These are phyloP conservation scores for Sphaerulina populicola DNA, from an alignment of 2,329 filamentous ascomycete genomes.

Conservation along the genomic window DNA sequence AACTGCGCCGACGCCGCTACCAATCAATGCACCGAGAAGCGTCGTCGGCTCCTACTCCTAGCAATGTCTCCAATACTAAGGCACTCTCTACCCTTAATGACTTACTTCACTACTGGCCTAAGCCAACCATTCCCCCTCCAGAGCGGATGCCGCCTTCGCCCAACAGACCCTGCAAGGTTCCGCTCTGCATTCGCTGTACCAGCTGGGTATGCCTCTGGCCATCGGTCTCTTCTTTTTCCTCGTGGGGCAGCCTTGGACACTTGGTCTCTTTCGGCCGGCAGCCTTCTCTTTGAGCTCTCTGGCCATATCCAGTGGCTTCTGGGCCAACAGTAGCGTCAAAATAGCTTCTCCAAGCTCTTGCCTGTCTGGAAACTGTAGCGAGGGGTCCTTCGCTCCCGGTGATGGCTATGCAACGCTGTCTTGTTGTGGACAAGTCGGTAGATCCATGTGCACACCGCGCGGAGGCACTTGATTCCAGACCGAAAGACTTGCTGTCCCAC, in stretches of 20 bases:
- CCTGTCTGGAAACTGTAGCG: conserved; percentile 2
- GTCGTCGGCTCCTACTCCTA: conserved; percentile 23
- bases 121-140: conserved; percentile 33
- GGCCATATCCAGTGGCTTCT: conserved; percentile 20
- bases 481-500: too few relatives aligned
- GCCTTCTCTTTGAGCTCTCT: conserved; percentile 20
- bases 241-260: conserved; percentile 29
- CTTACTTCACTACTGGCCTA: conserved; percentile 24
- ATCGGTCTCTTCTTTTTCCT: conserved; percentile 28
- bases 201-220: conserved; percentile 26
- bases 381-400: not conserved
- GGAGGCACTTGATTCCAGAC: too few relatives aligned
- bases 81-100: too few relatives aligned
- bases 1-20: conserved; percentile 36
- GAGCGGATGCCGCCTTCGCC: conserved; percentile 39
- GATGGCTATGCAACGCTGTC: not conserved
- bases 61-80: conserved; percentile 29
- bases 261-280: conserved; percentile 24
- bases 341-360: conserved; percentile 22
- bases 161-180: conserved; percentile 36
- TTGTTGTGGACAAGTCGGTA: not conserved
- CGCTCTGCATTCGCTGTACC: conserved; percentile 25
- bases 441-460: too few relatives aligned
- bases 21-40: conserved; percentile 22
- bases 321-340: conserved; percentile 21